Conservation (phyloP, 1,284 basidiomycete species). For the Ceratobasidium theobromae region DNA sequence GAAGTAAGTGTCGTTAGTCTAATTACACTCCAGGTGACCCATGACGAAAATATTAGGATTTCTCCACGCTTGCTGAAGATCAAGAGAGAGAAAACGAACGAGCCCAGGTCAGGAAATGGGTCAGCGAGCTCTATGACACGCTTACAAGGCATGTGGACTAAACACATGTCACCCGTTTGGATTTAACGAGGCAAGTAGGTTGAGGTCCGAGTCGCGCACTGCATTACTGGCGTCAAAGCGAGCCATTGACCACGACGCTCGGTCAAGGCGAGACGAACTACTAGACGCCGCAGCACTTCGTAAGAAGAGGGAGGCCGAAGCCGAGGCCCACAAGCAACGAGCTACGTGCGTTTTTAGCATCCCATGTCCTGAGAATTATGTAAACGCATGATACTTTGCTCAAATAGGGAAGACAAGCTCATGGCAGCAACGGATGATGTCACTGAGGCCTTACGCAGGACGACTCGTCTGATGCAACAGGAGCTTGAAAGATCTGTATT, state of each 20-base stretch:
- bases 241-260: conserved; percentile 60
- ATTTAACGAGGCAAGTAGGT: conserved; percentile 45
- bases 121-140: conserved; percentile 51
- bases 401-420: conserved; percentile 71
- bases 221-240: conserved; percentile 71
- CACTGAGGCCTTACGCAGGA: conserved; percentile 81
- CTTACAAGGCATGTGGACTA: conserved; percentile 55
- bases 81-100: conserved; percentile 59
- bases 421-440: conserved; percentile 88
- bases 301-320: conserved; percentile 47
- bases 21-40: not conserved
- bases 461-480: conserved; percentile 81
- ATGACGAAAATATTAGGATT: conserved; percentile 47
- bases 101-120: conserved; percentile 53
- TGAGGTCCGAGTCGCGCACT: conserved; percentile 61
- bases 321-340: conserved; percentile 51
- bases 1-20: conserved; percentile 57
- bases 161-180: not conserved
- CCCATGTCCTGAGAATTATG: conserved; percentile 2
- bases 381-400: not conserved
- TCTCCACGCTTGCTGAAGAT: conserved; percentile 68
- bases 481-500: conserved; percentile 89
- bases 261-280: conserved; percentile 64
- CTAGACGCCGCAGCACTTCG: conserved; percentile 53
- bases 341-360: conserved; percentile 49